phyloP scores from a whole-genome alignment of 2,329 filamentous ascomycete species.

The Colletotrichum camelliae region DNA sequence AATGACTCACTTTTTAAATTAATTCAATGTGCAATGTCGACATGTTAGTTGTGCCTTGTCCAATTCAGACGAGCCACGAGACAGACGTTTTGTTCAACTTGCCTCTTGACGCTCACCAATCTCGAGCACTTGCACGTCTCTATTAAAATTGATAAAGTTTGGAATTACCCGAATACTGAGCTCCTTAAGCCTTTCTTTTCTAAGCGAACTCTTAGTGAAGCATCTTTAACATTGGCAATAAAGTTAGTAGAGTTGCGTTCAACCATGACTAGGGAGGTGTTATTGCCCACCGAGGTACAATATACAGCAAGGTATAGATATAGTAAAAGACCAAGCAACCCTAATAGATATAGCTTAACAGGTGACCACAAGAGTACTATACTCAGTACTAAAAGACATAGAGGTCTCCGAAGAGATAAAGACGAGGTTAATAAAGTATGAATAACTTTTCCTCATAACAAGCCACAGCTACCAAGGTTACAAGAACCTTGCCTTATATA shows the following conservation, averaged over 20 bases:
- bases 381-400: no score
- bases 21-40: rapidly evolving
- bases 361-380: no score
- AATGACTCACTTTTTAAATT: neutral
- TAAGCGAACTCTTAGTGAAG: neutral
- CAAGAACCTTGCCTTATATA: no score
- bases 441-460: no score
- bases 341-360: no score
- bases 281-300: no score
- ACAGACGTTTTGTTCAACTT: neutral
- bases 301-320: no score
- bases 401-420: no score
- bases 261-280: neutral
- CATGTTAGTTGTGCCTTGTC: rapidly evolving
- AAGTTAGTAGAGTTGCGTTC: neutral
- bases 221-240: neutral
- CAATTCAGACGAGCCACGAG: neutral
- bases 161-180: rapidly evolving
- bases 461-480: no score
- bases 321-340: no score
- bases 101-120: neutral
- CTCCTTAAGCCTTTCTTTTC: neutral
- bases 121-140: neutral
- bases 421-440: no score
- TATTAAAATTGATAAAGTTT: neutral